phyloP scores from a whole-genome alignment of 306 rosid genomes.

The Carpinus fangiana region DNA sequence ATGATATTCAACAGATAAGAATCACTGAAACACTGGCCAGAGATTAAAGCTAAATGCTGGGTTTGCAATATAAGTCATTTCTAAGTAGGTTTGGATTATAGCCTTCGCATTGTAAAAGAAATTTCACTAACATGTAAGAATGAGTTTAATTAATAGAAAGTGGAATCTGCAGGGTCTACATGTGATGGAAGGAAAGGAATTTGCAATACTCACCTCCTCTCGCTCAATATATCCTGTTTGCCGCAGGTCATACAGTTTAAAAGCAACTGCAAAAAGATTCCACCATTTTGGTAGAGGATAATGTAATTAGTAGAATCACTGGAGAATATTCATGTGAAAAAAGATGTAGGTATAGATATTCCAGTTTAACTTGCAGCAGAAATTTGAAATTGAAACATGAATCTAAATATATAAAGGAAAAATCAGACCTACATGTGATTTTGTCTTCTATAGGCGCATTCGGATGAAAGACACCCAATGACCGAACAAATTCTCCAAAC shows the following conservation, averaged over 20 bases:
- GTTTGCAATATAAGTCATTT: not conserved
- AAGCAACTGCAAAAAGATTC: slow-evolving; percentile 75
- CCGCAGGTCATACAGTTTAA: slow-evolving; percentile 75
- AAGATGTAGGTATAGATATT: not conserved
- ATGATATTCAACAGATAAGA: not conserved
- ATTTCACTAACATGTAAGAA: not conserved
- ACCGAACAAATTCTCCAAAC: slow-evolving; percentile 83
- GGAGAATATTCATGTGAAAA: slow-evolving; percentile 5
- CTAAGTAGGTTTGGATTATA: not conserved
- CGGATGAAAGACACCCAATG: slow-evolving; percentile 81
- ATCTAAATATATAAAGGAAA: not conserved
- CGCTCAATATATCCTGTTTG: slow-evolving; percentile 80
- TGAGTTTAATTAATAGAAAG: slow-evolving; percentile 5
- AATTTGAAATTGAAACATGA: not conserved
- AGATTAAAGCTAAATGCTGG: not conserved
- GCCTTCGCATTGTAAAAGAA: not conserved
- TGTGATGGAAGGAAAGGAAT: not conserved
- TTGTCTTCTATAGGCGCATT: slow-evolving; percentile 67
- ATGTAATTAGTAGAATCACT: slow-evolving; percentile 1
- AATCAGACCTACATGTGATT: slow-evolving; percentile 55
- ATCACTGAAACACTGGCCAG: not conserved
- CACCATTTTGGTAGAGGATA: slow-evolving; percentile 24
- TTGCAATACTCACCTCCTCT: slow-evolving; percentile 60
- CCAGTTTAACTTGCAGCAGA: slow-evolving; percentile 17
- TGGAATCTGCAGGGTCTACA: not conserved